Base-by-base conservation (phyloP, 2,329 filamentous ascomycete species). In the Fusarium sp. region DNA sequence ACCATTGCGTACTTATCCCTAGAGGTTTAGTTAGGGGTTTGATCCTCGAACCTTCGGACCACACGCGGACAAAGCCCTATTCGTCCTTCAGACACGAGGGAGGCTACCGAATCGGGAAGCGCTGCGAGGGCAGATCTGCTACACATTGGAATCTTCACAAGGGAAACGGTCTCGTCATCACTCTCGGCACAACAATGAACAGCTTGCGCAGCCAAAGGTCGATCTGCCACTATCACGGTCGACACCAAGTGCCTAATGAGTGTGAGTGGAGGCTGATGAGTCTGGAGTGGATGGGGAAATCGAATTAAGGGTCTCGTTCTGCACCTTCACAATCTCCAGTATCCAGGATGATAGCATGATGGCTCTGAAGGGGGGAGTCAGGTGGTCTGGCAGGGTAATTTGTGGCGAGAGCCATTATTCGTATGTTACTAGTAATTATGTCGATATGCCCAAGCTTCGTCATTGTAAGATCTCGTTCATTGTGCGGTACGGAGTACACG, bases 301-400 rank as follows among this genome's bases (percentile, higher is more conserved):
- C 51, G 67, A 59, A 74, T 74, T 74, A 74, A 74, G 72, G 71
- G 71, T 74, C 72, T 72, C 45, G 41, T 56, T 65, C 59, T 74
- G 72, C 57, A 67, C 51, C 63, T 63, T 74, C 71, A 72, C 68
- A 74, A 74, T 74, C 65, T 74, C 67, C 48, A 67, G 47, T 58
- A 72, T 55, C 71, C 59, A 74, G 71, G 70, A 68, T 74, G 66
- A 47, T 56, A 66, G 47, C 48, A 42, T 66, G 41, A 55, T 35
- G 54, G 31, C 20, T 26, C 41, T 48, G 47, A 36, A 36, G 56
- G 44, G 36, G 36, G 51, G 33, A 36, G 31, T 35, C 54, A 47
- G 61, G 39, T 39, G 14, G 61, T 28, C 42, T 39, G 48, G 31
- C 26, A 31, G n/a, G 35, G 52, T 41, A 31, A 15, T 56, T 22